Evolutionary conservation across 2,329 filamentous ascomycete species (phyloP), one percentile per base, ranked within the genome.

Genomic region (Alternaria burnsii): DNA sequence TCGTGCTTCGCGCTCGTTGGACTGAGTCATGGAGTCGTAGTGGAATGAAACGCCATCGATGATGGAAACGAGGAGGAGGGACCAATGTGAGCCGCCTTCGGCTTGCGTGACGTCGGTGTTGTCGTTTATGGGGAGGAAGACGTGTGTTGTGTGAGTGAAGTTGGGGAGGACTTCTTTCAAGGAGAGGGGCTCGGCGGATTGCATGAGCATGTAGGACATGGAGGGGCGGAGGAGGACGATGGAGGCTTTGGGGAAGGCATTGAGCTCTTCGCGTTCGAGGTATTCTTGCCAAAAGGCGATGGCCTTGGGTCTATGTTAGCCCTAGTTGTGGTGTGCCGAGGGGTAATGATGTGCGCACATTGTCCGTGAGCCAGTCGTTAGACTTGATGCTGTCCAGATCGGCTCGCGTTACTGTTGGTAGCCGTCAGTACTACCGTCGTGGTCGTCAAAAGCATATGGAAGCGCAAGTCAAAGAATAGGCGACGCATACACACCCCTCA

Each of bases 241-340:
- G 65, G 93, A 88, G 20, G 93, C 93, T 74, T 91, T 89, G 10
- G 92, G 91, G 76, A 91, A 97, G 70, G 88, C 87, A 30, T 84
- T 83, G 28, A 99, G 89, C 62, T 93, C 89, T 82, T 98, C 94
- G 63, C 89, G 92, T 79, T 99, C 95, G 67, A 99, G 88, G 77
- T 91, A 94, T 81, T 98, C 94, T 85, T 98, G 92, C 94, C 95
- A 99, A 77, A 99, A 98, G 52, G 93, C 90, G 68, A 99, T 98
- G 71, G 93, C 94, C 91, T 94, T 53, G 20, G 18, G 26, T 42
- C n/a, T 43, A 42, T 24, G 54, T 68, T 51, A 61, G 62, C 44
- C 50, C 2, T 36, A 51, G 20, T 30, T 24, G 20, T 6, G 18
- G 41, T 24, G 16, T 11, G 36, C 20, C 40, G 44, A 32, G 18